A percentile compares a stretch with the other conserved stretches of the same genome.
phyloP scores from a whole-genome alignment of 2,329 filamentous ascomycete genomes.

The Catunica adiposa region DNA sequence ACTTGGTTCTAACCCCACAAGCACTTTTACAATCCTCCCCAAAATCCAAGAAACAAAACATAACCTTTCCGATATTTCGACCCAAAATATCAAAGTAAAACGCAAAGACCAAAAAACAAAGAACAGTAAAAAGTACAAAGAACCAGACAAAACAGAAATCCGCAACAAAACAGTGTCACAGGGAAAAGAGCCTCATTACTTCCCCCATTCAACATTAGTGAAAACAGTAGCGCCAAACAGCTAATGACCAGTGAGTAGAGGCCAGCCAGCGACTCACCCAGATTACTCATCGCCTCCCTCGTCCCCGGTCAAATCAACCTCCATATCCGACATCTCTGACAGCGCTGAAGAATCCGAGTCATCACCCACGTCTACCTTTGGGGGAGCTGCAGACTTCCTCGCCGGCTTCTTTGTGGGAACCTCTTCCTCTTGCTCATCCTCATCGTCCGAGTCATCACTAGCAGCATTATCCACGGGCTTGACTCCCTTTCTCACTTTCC shows the following conservation, averaged over 20 bases:
- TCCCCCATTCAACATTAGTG: neutral
- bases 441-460: conserved; percentile 16
- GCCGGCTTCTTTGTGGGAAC: neutral
- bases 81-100: conserved; percentile 2
- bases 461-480: conserved; percentile 15
- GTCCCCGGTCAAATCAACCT: conserved; percentile 3
- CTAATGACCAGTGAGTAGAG: neutral
- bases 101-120: conserved; percentile 3
- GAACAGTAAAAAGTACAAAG: neutral
- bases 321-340: conserved; percentile 13
- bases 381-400: neutral
- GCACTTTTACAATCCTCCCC: neutral
- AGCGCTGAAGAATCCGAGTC: conserved; percentile 12
- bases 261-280: neutral
- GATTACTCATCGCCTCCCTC: conserved; percentile 4
- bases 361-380: neutral
- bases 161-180: neutral
- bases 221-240: neutral
- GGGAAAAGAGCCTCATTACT: conserved; percentile 1
- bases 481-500: conserved; percentile 15
- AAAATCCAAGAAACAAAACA: neutral
- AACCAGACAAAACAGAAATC: conserved; percentile 2
- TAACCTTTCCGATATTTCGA: neutral
- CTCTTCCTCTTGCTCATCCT: conserved; percentile 15
- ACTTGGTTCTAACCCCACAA: neutral